These are phyloP conservation scores for Hibiscus syriacus DNA, from an alignment of 345 rosid species.

Conservation along the genomic window DNA sequence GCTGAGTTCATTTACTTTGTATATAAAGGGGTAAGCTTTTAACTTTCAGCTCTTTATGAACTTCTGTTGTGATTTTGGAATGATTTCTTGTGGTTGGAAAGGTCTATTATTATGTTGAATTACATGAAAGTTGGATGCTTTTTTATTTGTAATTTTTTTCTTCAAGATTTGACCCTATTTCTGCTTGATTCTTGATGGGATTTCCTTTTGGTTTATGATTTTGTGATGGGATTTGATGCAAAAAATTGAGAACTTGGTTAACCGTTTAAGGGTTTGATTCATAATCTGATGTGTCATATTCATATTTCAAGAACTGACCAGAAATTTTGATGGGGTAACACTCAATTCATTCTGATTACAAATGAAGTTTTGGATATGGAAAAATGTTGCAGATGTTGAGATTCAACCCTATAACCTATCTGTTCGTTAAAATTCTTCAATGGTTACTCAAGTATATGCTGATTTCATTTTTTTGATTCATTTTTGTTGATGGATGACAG, in stretches of 20 bases:
- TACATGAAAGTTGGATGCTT: not conserved
- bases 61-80: not conserved
- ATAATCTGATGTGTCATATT: no score
- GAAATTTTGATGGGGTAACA: no score
- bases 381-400: not conserved
- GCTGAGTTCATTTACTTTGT: not conserved
- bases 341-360: no score
- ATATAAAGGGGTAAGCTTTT: conserved; percentile 13
- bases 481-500: conserved; percentile 1
- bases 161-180: not conserved
- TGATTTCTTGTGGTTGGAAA: not conserved
- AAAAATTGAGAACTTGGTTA: not conserved
- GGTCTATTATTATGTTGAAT: not conserved
- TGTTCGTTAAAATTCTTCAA: not conserved
- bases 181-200: not conserved
- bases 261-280: no score
- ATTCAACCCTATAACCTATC: not conserved
- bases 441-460: not conserved
- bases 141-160: not conserved
- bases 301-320: no score
- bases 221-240: not conserved
- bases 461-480: conserved; percentile 2
- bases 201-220: not conserved
- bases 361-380: not conserved
- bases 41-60: not conserved